A percentile compares a stretch with the other conserved stretches of the same genome.
Conservation (phyloP, 2,329 filamentous ascomycete genomes). For the Sporothrix variecibatus region DNA sequence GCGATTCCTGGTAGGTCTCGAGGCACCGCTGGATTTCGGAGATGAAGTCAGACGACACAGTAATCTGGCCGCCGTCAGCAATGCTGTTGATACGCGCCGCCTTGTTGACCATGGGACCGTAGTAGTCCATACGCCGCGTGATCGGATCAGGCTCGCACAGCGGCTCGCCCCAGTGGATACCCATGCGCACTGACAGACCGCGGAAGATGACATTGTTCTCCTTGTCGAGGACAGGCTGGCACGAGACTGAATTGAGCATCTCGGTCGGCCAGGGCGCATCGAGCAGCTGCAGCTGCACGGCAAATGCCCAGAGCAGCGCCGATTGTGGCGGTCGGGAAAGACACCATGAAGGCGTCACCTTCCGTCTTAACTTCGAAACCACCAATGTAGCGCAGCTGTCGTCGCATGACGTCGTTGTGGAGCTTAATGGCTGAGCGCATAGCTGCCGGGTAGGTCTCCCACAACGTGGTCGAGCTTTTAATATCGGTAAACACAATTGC, state of each 20-base stretch:
- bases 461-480: conserved; percentile 94
- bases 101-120: conserved; percentile 98
- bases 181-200: conserved; percentile 94
- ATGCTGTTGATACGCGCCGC: conserved; percentile 91
- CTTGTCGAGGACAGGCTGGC: conserved; percentile 78
- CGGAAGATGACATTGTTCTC: conserved; percentile 90
- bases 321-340: conserved; percentile 92
- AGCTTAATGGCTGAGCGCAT: conserved; percentile 97
- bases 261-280: conserved; percentile 93
- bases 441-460: conserved; percentile 91
- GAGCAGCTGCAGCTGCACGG: conserved; percentile 83
- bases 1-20: conserved; percentile 84
- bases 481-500: conserved; percentile 98
- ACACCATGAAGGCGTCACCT: conserved; percentile 99
- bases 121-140: conserved; percentile 98
- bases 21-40: conserved; percentile 90
- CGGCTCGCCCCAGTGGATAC: conserved; percentile 91
- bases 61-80: conserved; percentile 94
- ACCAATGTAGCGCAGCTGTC: conserved; percentile 88
- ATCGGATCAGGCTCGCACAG: conserved; percentile 96
- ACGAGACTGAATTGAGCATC: conserved; percentile 82
- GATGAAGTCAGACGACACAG: conserved; percentile 95
- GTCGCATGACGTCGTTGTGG: conserved; percentile 95
- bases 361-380: conserved; percentile 99
- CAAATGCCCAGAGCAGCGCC: conserved; percentile 93